A percentile compares a stretch with the other conserved stretches of the same genome.
Evolutionary conservation across 768 basidiomycete genomes (phyloP).

Genomic region (Russula abietina): DNA sequence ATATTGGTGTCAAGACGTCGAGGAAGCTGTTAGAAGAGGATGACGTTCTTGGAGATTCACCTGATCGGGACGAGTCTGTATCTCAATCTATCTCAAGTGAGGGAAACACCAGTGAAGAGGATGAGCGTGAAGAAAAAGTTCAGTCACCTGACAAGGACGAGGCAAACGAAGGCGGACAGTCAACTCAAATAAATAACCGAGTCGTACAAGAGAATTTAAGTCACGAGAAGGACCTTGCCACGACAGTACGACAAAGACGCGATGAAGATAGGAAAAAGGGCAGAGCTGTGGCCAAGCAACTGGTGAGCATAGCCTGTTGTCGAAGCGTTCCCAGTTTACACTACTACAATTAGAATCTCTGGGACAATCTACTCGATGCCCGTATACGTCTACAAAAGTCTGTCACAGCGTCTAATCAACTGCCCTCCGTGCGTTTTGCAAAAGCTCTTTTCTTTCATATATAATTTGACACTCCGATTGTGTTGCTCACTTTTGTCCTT

Average conservation of each 20-base stretch:
- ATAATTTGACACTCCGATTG: conserved; percentile 25
- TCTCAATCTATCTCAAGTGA: conserved; percentile 6
- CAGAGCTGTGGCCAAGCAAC: conserved; percentile 73
- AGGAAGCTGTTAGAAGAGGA: conserved; percentile 51
- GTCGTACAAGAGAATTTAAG: conserved; percentile 17
- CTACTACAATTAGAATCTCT: conserved; percentile 50
- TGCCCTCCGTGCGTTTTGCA: conserved; percentile 51
- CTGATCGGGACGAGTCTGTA: conserved; percentile 26
- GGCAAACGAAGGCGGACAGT: conserved; percentile 22
- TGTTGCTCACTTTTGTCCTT: conserved; percentile 26
- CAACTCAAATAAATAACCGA: conserved; percentile 1
- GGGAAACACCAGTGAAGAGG: conserved; percentile 8
- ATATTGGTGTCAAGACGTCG: conserved; percentile 61
- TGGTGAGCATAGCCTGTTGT: conserved; percentile 45
- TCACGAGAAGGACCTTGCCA: conserved; percentile 42
- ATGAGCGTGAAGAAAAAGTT: conserved; percentile 25
- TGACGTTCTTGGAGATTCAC: conserved; percentile 26
- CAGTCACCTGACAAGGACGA: conserved; percentile 23
- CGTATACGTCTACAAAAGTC: conserved; percentile 89
- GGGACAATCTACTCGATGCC: conserved; percentile 85
- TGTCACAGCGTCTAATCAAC: conserved; percentile 52
- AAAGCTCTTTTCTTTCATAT: background rate
- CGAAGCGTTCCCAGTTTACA: background rate
- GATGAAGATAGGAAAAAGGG: conserved; percentile 78
- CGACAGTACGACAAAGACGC: conserved; percentile 50